These are phyloP conservation scores for Ascochyta rabiei DNA, from an alignment of 2,329 filamentous ascomycete genomes.

Conservation along the genomic window DNA sequence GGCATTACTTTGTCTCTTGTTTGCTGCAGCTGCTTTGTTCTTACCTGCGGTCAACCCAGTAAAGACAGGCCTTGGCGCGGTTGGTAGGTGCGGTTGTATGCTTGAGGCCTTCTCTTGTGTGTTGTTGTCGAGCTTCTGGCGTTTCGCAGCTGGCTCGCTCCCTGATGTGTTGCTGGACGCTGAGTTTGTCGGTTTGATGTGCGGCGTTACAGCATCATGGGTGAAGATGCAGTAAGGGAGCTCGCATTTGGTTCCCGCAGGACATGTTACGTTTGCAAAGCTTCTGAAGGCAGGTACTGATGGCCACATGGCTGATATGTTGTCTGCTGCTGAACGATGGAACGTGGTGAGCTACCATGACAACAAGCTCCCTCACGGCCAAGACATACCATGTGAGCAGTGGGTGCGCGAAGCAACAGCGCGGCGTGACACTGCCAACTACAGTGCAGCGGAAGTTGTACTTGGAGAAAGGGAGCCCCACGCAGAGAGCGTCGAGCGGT, in stretches of 20 bases:
- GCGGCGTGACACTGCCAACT: not conserved
- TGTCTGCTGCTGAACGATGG: not conserved
- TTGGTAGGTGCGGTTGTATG: not conserved
- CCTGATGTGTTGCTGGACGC: slow-evolving; percentile 4
- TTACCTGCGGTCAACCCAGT: slow-evolving; percentile 33
- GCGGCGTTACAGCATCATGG: slow-evolving; percentile 50
- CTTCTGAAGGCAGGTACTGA: slow-evolving; percentile 31
- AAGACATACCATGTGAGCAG: slow-evolving; percentile 11
- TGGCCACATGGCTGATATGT: slow-evolving; percentile 36
- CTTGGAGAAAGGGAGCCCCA: not conserved
- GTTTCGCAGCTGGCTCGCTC: slow-evolving; percentile 33
- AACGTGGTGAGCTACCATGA: slow-evolving; percentile 2
- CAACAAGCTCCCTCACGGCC: not conserved
- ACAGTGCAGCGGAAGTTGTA: not conserved
- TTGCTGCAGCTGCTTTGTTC: slow-evolving; percentile 12
- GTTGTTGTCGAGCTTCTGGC: slow-evolving; percentile 37
- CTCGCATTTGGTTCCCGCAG: slow-evolving; percentile 55
- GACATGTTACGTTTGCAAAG: slow-evolving; percentile 52
- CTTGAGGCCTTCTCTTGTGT: slow-evolving; percentile 10
- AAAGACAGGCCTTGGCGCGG: slow-evolving; percentile 26
- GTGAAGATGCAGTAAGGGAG: slow-evolving; percentile 65
- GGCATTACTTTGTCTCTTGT: slow-evolving; percentile 7
- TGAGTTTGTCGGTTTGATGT: slow-evolving; percentile 1
- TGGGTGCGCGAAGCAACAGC: not conserved
- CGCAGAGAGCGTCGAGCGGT: not conserved